phyloP scores from a whole-genome alignment of 2,329 filamentous ascomycete species.

The Sclerotinia spermophila region DNA sequence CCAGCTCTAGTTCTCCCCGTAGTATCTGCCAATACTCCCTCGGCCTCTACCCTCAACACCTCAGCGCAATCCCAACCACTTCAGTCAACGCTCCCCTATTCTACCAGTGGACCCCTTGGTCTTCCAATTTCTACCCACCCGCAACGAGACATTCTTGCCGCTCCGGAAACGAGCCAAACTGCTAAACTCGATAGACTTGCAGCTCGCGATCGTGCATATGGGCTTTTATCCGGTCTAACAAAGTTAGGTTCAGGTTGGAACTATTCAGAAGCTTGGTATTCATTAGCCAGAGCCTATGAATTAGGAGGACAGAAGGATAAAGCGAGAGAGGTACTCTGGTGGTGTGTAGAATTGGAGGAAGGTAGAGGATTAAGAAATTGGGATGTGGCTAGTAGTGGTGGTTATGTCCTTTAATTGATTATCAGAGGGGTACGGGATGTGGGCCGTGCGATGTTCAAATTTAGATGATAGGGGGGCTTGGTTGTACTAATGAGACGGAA shows the following conservation, averaged over 20 bases:
- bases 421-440: not conserved
- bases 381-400: conserved; percentile 63
- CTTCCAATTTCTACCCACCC: conserved; percentile 27
- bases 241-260: conserved; percentile 89
- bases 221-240: conserved; percentile 75
- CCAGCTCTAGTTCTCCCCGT: conserved; percentile 34
- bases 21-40: conserved; percentile 25
- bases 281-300: conserved; percentile 82
- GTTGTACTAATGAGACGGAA: conserved; percentile 1
- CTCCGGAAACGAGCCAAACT: conserved; percentile 23
- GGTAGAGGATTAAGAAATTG: conserved; percentile 74
- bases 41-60: conserved; percentile 30
- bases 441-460: not conserved
- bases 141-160: conserved; percentile 2
- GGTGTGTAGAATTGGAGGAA: conserved; percentile 95
- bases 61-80: conserved; percentile 20
- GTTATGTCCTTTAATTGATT: conserved; percentile 37
- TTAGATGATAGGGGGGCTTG: not conserved
- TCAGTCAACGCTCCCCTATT: conserved; percentile 19
- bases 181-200: conserved; percentile 66
- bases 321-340: conserved; percentile 92
- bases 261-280: conserved; percentile 87
- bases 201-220: conserved; percentile 83
- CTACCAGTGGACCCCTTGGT: conserved; percentile 32
- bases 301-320: conserved; percentile 80